These are phyloP conservation scores for Sporisorium exsertum DNA, from an alignment of 1,284 basidiomycete species.

Conservation along the genomic window DNA sequence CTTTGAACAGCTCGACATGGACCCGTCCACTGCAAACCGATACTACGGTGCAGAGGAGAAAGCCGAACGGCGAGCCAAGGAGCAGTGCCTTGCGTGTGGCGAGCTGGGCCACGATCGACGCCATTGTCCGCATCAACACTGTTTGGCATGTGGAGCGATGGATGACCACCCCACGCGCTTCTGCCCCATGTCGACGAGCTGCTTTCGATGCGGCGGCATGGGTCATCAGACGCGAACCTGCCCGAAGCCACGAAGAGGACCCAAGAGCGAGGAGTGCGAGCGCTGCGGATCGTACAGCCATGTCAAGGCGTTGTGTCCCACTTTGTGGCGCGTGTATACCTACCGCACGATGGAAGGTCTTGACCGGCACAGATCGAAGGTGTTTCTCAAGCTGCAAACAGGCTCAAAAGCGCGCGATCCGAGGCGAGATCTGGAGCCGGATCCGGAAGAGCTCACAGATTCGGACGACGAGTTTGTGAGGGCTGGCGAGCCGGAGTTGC, in stretches of 20 bases:
- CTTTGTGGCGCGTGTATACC: constrained; percentile 86
- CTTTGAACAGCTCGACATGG: constrained; percentile 55
- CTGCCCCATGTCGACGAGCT: constrained; percentile 84
- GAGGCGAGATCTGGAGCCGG: constrained; percentile 21
- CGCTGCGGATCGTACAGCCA: constrained; percentile 81
- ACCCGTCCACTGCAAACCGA: constrained; percentile 40
- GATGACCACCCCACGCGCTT: constrained; percentile 84
- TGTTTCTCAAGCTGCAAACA: constrained; percentile 25
- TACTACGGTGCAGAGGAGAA: constrained; percentile 60
- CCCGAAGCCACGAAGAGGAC: constrained; percentile 70
- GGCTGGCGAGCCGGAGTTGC: constrained; percentile 25
- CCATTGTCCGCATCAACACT: constrained; percentile 73
- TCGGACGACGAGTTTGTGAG: constrained; percentile 31
- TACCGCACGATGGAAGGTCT: constrained; percentile 78
- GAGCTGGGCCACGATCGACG: constrained; percentile 58
- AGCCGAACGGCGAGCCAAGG: constrained; percentile 44
- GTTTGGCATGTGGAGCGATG: constrained; percentile 84
- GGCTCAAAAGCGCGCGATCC: constrained; percentile 18
- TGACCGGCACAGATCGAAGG: constrained; percentile 37
- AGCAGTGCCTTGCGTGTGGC: constrained; percentile 54
- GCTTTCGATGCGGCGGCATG: constrained; percentile 86
- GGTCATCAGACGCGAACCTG: constrained; percentile 82
- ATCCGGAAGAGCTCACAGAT: constrained; percentile 32
- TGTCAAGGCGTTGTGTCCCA: constrained; percentile 83
- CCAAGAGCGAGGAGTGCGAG: constrained; percentile 74